Evolutionary conservation across 148 eudicot genomes (phyloP), one percentile per base, ranked within the genome.

Genomic region (Cornus controversa): DNA sequence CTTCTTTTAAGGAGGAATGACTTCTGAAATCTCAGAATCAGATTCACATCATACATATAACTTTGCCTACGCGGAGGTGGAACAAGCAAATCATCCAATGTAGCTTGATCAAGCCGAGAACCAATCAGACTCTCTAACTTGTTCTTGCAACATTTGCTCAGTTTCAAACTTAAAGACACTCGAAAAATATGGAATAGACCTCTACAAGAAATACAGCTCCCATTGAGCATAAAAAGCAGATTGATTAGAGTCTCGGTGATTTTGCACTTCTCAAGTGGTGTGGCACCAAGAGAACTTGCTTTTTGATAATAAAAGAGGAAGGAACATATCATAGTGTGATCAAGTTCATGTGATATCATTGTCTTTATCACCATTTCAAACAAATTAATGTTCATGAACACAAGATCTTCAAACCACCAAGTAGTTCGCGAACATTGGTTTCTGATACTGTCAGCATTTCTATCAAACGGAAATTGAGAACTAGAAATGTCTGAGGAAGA

Each of bases 391-490:
- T 76, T 71, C 60, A 90, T 69, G 27, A 74, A 65, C 4, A 79
- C 69, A 29, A 91, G 86, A 79, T 91, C 93, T 22, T 84, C 84
- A 9, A 89, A 89, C 90, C 89, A 89, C 91, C 91, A 89, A 73
- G 76, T 62, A 25, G 76, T 23, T 69, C 58, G 80, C 31, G 54
- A 70, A 63, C 14, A 68, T 71, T 75, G 47, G 50, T 66, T 82
- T 74, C 79, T 84, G 2, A 23, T 73, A 54, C 84, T 82, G 20
- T 54, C 75, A 8, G 84, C 74, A 13, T 83, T 90, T 68, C 67
- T 84, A 27, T 91, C 91, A 10, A 79, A 80, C 0, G 93, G 89
- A 42, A 85, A 76, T 16, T 84, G 87, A 67, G 82, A 76, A 65
- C 81, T 79, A 54, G 90, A 86, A 70, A 79, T 80, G 27, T 84